These are phyloP conservation scores for Botrytis sinoallii DNA, from an alignment of 2,329 filamentous ascomycete species.

Conservation along the genomic window DNA sequence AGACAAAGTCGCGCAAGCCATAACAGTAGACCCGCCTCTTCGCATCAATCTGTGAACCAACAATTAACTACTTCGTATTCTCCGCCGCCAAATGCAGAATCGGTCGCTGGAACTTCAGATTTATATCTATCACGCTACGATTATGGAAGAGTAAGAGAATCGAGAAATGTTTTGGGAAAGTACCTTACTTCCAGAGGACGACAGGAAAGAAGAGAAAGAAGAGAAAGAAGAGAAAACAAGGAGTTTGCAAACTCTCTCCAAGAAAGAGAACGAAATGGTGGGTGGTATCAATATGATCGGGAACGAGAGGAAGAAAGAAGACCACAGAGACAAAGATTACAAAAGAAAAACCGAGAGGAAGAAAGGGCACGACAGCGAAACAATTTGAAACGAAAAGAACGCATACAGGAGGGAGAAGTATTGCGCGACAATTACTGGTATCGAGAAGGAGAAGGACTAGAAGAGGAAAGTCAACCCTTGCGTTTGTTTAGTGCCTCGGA, in stretches of 20 bases:
- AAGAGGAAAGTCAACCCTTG: not conserved
- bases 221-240: not conserved
- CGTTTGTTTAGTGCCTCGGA: not conserved
- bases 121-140: not conserved
- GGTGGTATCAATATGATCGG: not conserved
- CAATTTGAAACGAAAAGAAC: not conserved
- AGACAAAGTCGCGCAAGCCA: not conserved
- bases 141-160: not conserved
- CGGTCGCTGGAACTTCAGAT: not conserved
- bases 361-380: not conserved
- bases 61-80: not conserved
- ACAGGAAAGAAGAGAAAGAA: not conserved
- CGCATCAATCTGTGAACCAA: not conserved
- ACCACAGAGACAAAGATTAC: not conserved
- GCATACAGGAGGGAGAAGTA: not conserved
- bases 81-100: not conserved
- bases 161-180: not conserved
- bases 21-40: not conserved
- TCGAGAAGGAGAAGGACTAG: not conserved
- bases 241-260: fast-evolving
- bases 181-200: not conserved
- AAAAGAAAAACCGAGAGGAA: not conserved
- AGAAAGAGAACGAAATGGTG: not conserved
- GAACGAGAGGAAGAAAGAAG: not conserved
- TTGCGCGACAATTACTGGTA: not conserved